Evolutionary conservation across 805 yeast genomes (phyloP).

Genomic region (Hanseniaspora singularis): DNA sequence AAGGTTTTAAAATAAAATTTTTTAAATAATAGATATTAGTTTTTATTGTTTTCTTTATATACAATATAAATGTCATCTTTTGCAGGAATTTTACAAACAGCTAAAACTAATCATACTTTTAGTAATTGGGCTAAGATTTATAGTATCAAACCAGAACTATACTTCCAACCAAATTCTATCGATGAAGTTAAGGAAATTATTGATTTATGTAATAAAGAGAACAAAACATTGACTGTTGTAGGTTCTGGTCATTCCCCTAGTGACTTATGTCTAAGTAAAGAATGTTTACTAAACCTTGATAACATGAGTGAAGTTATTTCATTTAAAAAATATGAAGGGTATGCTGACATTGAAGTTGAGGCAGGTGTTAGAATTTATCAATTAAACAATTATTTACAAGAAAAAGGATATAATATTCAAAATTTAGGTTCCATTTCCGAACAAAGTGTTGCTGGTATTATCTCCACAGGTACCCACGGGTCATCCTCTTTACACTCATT

Average conservation of each 20-base stretch:
- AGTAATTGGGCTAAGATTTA: constrained; percentile 83
- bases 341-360: constrained; percentile 84
- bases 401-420: constrained; percentile 66
- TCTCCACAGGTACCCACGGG: constrained; percentile 95
- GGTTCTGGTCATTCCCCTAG: constrained; percentile 97
- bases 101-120: constrained; percentile 29
- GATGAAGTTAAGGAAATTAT: constrained; percentile 63
- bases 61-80: constrained; percentile 2
- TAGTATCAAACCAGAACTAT: constrained; percentile 59
- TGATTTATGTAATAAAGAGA: constrained; percentile 44
- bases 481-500: constrained; percentile 87
- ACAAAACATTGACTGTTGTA: constrained; percentile 64
- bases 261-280: constrained; percentile 64
- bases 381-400: constrained; percentile 53
- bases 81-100: constrained; percentile 15
- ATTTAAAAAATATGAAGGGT: constrained; percentile 44
- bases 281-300: constrained; percentile 79
- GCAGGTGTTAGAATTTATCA: constrained; percentile 77
- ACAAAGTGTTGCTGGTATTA: constrained; percentile 89
- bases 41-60: too few species aligned
- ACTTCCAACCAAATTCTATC: constrained; percentile 60
- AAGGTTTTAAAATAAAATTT: too few species aligned
- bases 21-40: too few species aligned
- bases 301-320: constrained; percentile 47
- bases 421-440: constrained; percentile 88